Base-by-base conservation (phyloP, 805 yeast species). In the Lipomyces kockii region DNA sequence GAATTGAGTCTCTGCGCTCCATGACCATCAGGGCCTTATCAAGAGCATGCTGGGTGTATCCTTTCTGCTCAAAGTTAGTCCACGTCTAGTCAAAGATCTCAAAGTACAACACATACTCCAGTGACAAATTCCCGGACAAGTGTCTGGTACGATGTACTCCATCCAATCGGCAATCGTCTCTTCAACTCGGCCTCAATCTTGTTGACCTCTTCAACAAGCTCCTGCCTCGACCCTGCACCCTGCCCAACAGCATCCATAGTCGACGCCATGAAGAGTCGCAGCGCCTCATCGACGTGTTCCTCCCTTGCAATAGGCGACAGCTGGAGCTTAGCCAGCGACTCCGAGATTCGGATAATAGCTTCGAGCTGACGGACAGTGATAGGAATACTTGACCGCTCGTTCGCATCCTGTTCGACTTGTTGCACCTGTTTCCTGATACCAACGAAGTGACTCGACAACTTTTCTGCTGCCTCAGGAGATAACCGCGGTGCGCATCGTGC, bases 291-390 rank as follows among this genome's bases (percentile, higher is more conserved):
- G 35, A 95, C 99, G 76, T 95, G 98, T 71, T 86, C 89, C 74
- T 87, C 95, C 8, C 87, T 85, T 2, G 97, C 98, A 20, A 92
- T 84, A 1, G 98, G 94, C 14, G 89, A 84, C 64, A 95, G 81
- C 65, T 88, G 88, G 66, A 95, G 78, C 78, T 95, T 95, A 7
- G 99, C 99, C 65, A 95, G 81, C 0, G 97, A 86, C 80, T 95
- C 99, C 1, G 98, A 86, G 63, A 95, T 95, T 81, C 99, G 93
- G 60, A 95, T 87, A 74, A 95, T 91, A 52, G 99, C 99, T 80
- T 95, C 99, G 69, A 95, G 84, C 81, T 95, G 99, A 84, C 99
- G 92, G 57, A 95, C 87, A 0, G 99, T 95, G 76, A 95, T 94
- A 37, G 99, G 99, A 75, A 95, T 95, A 1, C 97, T 89, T 0